Evolutionary conservation across 805 yeast genomes (phyloP).

Genomic region (Saccharomycopsis sp.): DNA sequence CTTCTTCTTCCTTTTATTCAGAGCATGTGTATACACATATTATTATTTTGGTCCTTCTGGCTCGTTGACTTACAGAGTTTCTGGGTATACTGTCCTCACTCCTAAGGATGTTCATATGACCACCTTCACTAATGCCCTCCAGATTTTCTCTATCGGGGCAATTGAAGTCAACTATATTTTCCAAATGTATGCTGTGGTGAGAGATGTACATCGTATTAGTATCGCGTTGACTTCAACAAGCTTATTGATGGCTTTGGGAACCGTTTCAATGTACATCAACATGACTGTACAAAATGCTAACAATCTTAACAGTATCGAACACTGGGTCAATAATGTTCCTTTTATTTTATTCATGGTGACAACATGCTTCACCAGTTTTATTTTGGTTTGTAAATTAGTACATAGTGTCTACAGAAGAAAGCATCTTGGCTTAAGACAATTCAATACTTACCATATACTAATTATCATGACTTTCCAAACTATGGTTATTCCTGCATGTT

Average conservation of each 20-base stretch:
- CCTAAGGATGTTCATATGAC: slow-evolving; percentile 38
- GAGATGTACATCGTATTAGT: slow-evolving; percentile 32
- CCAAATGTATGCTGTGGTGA: slow-evolving; percentile 69
- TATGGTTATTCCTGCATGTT: slow-evolving; percentile 66
- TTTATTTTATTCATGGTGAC: slow-evolving; percentile 63
- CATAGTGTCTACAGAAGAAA: slow-evolving; percentile 69
- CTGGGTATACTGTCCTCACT: slow-evolving; percentile 35
- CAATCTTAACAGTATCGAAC: slow-evolving; percentile 16
- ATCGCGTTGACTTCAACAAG: not conserved
- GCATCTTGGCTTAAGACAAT: slow-evolving; percentile 71
- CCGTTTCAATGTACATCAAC: slow-evolving; percentile 53
- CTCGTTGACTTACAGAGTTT: slow-evolving; percentile 40
- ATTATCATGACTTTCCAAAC: slow-evolving; percentile 80
- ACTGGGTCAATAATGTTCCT: slow-evolving; percentile 46
- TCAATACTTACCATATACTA: slow-evolving; percentile 74
- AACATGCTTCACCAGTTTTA: slow-evolving; percentile 51
- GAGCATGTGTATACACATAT: slow-evolving; percentile 52
- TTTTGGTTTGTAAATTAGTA: slow-evolving; percentile 58
- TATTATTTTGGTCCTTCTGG: slow-evolving; percentile 49
- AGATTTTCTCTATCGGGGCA: slow-evolving; percentile 49
- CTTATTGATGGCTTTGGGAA: slow-evolving; percentile 36
- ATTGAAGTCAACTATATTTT: slow-evolving; percentile 62
- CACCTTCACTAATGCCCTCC: slow-evolving; percentile 57
- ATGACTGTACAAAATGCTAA: slow-evolving; percentile 41
- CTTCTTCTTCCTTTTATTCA: slow-evolving; percentile 48